Conservation (phyloP, 2,329 filamentous ascomycete genomes). For the Magnaporthales sp. region DNA sequence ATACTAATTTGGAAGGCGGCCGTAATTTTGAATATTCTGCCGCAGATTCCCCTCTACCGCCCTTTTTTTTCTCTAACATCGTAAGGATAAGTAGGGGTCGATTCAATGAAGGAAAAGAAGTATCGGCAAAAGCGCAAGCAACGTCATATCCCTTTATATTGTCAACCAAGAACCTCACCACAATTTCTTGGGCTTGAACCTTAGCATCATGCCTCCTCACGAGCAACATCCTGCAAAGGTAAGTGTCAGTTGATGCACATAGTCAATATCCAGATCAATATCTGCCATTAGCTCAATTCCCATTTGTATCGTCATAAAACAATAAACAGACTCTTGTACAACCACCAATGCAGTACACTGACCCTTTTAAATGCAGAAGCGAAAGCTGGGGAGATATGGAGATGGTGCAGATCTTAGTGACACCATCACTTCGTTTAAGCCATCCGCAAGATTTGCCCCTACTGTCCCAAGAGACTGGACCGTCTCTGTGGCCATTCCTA, state of each 20-base stretch:
- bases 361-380: conserved; percentile 29
- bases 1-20: conserved; percentile 15
- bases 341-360: background rate
- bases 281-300: background rate
- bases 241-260: background rate
- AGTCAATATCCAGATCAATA: background rate
- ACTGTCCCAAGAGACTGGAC: conserved; percentile 60
- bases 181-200: background rate
- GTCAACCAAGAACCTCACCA: background rate
- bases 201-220: background rate
- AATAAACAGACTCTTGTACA: background rate
- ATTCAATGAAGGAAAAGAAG: background rate
- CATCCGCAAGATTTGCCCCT: conserved; percentile 60
- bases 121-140: background rate
- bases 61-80: background rate
- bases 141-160: background rate
- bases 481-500: conserved; percentile 68
- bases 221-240: conserved; percentile 4
- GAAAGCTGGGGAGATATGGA: conserved; percentile 34
- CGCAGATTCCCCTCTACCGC: conserved; percentile 8
- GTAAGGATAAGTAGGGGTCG: background rate
- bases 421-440: conserved; percentile 51
- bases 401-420: conserved; percentile 16
- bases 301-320: background rate
- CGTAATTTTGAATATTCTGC: conserved; percentile 13